Evolutionary conservation across 2,329 filamentous ascomycete species (phyloP).

Genomic region (Neopestalotiopsis sp.): DNA sequence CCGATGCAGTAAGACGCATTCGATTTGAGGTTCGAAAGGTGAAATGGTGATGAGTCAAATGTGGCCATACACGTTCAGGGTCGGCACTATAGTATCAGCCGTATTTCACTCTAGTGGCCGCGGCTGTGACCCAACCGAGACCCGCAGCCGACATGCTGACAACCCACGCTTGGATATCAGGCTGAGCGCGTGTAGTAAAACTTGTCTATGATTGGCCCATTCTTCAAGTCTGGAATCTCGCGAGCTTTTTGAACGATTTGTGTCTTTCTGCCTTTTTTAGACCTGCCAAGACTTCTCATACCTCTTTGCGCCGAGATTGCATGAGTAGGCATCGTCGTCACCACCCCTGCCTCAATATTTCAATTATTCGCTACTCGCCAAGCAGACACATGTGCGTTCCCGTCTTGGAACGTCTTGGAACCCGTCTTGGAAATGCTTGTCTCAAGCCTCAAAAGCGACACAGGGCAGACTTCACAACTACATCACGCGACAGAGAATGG

Average conservation of each 20-base stretch:
- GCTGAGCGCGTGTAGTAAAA: conserved; percentile 6
- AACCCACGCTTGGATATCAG: not conserved
- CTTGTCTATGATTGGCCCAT: conserved; percentile 5
- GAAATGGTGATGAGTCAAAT: not conserved
- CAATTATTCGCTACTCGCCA: conserved; percentile 2
- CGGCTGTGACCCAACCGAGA: not conserved
- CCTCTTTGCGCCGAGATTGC: not conserved
- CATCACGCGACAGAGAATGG: conserved; percentile 5
- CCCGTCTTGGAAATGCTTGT: conserved; percentile 15
- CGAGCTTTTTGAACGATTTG: not conserved
- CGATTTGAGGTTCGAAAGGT: not conserved
- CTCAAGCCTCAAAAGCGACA: conserved; percentile 6
- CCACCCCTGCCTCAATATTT: not conserved
- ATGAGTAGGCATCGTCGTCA: not conserved
- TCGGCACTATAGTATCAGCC: conserved; percentile 1
- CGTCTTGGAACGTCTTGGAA: conserved; percentile 10
- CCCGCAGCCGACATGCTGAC: not conserved
- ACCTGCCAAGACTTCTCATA: not conserved
- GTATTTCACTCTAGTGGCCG: not conserved
- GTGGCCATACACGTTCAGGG: not conserved
- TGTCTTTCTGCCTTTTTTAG: not conserved
- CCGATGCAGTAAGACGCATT: not conserved
- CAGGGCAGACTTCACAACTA: not conserved
- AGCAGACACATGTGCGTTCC: conserved; percentile 4
- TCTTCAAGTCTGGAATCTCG: not conserved